Base-by-base conservation (phyloP, 331 rosid genomes). In the Phaseolus coccineus region DNA sequence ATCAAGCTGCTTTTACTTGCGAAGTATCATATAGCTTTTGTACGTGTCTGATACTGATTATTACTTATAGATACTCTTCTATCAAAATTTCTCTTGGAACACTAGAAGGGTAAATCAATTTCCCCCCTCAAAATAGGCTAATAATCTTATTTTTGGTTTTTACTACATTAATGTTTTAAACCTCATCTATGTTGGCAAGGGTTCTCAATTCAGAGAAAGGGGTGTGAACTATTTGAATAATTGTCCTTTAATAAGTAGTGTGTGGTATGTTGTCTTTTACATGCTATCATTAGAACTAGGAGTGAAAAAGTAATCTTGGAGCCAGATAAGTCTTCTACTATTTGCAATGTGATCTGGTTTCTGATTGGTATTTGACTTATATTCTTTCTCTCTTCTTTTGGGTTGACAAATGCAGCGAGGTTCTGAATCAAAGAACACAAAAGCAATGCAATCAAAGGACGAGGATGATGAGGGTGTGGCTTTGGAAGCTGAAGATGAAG, bases 351-450 rank as follows among this genome's bases (percentile, higher is more conserved):
- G 16, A 53, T 37, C 13, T 25, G 56, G 27, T 51, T 6, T 48
- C 13, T 28, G 53, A 67, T 67, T 66, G 42, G 39, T 59, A 22
- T 69, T 56, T 42, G 46, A 53, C 37, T 19, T 5, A 40, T 44
- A 37, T 16, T 24, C 47, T 44, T 39, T 25, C 42, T 14, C 37
- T 70, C 8, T 3, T 47, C 31, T 33, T 56, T 39, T 77, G 52
- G 55, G 58, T 78, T 83, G 72, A 67, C 71, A 78, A 75, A 71
- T 82, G 82, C 86, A 94, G 98, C 82, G 85, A 47, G 88, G 84
- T 77, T 90, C 90, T 11, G 97, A 94, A 81, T 69, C 92, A 8
- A 89, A 82, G 87, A 69, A 19, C 76, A 16, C 88, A 9, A 90
- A 90, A 65, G 78, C 82, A 40, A 64, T 76, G 78, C 87, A 83